A percentile compares a stretch with the other conserved stretches of the same genome.
Evolutionary conservation across 2,329 filamentous ascomycete species (phyloP).

Genomic region (Trichophyton benhamiae): DNA sequence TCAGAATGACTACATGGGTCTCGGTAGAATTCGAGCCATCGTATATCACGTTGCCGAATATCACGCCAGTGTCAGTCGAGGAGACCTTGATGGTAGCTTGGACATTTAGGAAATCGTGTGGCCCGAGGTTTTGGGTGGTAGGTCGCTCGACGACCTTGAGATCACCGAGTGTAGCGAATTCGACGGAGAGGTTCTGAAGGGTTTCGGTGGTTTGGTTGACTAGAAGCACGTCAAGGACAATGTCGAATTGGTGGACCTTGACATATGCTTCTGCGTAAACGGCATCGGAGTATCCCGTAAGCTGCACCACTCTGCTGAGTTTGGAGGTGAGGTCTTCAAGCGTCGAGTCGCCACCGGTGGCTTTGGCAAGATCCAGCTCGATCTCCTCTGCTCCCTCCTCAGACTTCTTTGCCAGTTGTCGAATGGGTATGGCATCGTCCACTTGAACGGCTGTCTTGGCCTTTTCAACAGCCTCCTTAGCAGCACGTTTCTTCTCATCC

Average conservation of each 20-base stretch:
- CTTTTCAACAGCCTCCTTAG: conserved; percentile 82
- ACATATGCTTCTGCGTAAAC: conserved; percentile 99
- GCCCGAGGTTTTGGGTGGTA: conserved; percentile 87
- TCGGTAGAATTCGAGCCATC: conserved; percentile 85
- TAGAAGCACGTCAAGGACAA: conserved; percentile 86
- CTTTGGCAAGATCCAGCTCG: conserved; percentile 81
- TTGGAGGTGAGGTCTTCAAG: conserved; percentile 85
- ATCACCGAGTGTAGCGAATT: conserved; percentile 96
- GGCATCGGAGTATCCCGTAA: conserved; percentile 94
- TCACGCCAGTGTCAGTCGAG: conserved; percentile 93
- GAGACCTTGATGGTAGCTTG: conserved; percentile 98
- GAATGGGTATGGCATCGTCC: conserved; percentile 84
- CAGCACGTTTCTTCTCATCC: conserved; percentile 95
- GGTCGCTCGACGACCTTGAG: conserved; percentile 95
- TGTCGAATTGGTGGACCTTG: conserved; percentile 97
- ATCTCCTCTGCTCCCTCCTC: conserved; percentile 73
- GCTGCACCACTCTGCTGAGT: conserved; percentile 86
- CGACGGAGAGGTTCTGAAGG: conserved; percentile 89
- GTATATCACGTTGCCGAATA: conserved; percentile 97
- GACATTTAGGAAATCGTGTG: conserved; percentile 95
- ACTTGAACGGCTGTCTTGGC: conserved; percentile 90
- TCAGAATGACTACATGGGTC: conserved; percentile 92
- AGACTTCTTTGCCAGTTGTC: conserved; percentile 88
- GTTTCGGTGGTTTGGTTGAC: conserved; percentile 97
- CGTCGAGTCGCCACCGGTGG: conserved; percentile 76